A percentile compares a stretch with the other conserved stretches of the same genome.
Evolutionary conservation across 2,329 filamentous ascomycete species (phyloP).

Genomic region (Calonectria hawksworthii): DNA sequence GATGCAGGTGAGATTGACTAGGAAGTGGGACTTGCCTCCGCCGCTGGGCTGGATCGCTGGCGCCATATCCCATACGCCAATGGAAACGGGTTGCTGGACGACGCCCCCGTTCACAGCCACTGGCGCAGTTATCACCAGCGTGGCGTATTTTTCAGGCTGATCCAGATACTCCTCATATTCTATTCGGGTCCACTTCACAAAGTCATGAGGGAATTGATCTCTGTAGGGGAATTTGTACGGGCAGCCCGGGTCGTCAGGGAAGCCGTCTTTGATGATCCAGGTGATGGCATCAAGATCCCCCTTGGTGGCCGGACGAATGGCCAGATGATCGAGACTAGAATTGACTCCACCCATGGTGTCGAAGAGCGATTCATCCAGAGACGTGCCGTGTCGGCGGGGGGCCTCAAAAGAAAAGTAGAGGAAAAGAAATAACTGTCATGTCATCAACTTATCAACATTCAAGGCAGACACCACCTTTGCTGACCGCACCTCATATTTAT

Average conservation of each 20-base stretch:
- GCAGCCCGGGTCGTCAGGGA: background rate
- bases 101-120: background rate
- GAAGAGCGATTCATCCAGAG: background rate
- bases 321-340: background rate
- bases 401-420: background rate
- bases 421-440: background rate
- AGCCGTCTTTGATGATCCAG: background rate
- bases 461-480: background rate
- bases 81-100: background rate
- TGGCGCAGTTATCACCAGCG: background rate
- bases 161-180: constrained; percentile 25
- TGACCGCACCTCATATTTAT: background rate
- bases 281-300: background rate
- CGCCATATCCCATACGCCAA: background rate
- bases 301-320: background rate
- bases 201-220: background rate
- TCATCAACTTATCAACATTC: background rate
- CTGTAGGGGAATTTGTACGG: background rate
- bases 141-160: constrained; percentile 1
- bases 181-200: constrained; percentile 24
- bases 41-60: background rate
- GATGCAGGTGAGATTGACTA: constrained; percentile 6
- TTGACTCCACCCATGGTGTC: background rate
- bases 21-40: background rate
- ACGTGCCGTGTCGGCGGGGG: background rate